These are phyloP conservation scores for Penicillium sp. DNA, from an alignment of 2,329 filamentous ascomycete species.

Conservation along the genomic window DNA sequence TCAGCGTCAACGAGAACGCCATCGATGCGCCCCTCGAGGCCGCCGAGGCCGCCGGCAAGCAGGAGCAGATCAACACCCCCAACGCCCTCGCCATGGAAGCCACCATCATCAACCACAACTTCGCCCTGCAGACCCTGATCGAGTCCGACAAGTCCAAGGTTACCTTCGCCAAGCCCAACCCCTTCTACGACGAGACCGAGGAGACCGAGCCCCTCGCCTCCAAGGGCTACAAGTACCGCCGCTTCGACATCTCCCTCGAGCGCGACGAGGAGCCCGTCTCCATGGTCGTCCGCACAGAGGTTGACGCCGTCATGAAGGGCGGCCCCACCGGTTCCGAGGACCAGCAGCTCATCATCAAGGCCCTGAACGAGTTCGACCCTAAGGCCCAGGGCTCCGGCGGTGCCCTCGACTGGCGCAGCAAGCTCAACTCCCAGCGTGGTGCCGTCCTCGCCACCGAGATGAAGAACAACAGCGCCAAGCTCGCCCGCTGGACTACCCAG, in stretches of 20 bases:
- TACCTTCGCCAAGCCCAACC: conserved; percentile 79
- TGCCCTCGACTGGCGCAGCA: conserved; percentile 91
- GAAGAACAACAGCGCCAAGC: conserved; percentile 99
- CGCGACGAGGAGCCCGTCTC: conserved; percentile 85
- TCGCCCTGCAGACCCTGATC: conserved; percentile 85
- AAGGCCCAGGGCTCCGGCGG: conserved; percentile 93
- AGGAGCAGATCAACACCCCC: conserved; percentile 93
- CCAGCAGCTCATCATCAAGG: conserved; percentile 84
- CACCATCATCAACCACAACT: conserved; percentile 99
- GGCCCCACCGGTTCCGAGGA: conserved; percentile 81
- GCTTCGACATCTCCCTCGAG: conserved; percentile 89
- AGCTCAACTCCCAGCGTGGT: conserved; percentile 88
- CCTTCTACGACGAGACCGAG: conserved; percentile 90
- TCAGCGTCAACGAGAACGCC: conserved; percentile 98
- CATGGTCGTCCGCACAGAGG: conserved; percentile 84
- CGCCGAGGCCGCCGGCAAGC: conserved; percentile 61
- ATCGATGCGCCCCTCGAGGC: conserved; percentile 87
- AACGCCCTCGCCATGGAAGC: conserved; percentile 86
- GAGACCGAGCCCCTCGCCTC: conserved; percentile 88
- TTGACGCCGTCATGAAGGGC: conserved; percentile 88
- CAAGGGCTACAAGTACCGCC: conserved; percentile 97
- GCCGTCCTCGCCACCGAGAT: conserved; percentile 97
- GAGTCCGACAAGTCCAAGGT: conserved; percentile 72
- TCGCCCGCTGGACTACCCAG: conserved; percentile 94
- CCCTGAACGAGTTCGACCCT: conserved; percentile 97